These are phyloP conservation scores for Carex cristatella DNA, from an alignment of 176 grass and related monocot genomes.

Conservation along the genomic window DNA sequence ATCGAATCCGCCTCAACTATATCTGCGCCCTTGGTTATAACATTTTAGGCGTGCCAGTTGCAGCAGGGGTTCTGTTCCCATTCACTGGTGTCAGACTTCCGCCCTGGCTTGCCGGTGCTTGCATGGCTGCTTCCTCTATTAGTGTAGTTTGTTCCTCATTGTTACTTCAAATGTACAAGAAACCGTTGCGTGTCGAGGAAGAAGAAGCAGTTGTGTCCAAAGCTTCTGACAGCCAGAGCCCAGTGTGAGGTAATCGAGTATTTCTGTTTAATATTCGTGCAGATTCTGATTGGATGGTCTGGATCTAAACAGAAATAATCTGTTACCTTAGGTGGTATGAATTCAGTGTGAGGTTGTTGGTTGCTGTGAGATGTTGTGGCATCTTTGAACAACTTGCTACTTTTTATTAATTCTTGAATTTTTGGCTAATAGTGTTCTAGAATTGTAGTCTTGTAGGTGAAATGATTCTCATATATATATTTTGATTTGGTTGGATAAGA, in stretches of 20 bases:
- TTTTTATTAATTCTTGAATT: background rate
- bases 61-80: constrained; percentile 66
- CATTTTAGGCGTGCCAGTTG: constrained; percentile 67
- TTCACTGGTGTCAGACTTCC: constrained; percentile 73
- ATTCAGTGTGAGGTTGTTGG: background rate
- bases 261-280: no score
- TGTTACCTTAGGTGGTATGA: no score
- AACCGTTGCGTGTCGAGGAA: constrained; percentile 44
- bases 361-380: background rate
- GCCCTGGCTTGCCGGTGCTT: constrained; percentile 80
- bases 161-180: constrained; percentile 85
- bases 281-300: no score
- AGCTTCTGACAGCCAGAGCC: background rate
- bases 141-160: constrained; percentile 94
- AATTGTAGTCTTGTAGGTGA: background rate
- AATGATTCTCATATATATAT: background rate
- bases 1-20: constrained; percentile 75
- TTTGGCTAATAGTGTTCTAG: background rate
- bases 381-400: background rate
- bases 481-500: background rate
- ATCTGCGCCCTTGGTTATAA: constrained; percentile 94
- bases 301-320: no score
- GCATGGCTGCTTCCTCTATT: constrained; percentile 84
- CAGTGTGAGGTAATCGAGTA: background rate
- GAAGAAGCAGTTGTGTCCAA: background rate